Conservation (phyloP, 176 grass and related monocot species). For the Avena eriantha region DNA sequence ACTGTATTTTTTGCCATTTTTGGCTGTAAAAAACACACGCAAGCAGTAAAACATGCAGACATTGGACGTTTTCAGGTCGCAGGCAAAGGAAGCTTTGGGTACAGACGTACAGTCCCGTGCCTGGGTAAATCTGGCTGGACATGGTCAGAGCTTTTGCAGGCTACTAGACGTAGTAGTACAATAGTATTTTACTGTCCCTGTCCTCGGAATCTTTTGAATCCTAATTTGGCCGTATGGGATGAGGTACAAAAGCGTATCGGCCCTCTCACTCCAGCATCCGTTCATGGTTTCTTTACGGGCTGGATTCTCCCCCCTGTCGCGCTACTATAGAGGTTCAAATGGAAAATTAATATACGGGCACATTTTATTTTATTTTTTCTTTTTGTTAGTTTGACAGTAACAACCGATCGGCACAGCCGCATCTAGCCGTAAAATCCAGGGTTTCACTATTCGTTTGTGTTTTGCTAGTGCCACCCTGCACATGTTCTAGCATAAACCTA, state of each 20-base stretch:
- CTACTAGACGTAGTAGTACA: neutral
- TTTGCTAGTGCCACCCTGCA: no score
- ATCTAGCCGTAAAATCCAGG: no score
- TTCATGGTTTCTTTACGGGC: neutral
- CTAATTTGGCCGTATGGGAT: slow-evolving; percentile 43
- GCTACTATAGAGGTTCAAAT: neutral
- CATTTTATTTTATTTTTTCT: no score
- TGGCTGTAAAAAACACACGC: no score
- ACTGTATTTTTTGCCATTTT: no score
- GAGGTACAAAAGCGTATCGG: neutral
- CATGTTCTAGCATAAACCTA: no score
- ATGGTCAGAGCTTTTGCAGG: slow-evolving; percentile 31
- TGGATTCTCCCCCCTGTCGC: neutral
- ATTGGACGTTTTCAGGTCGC: no score
- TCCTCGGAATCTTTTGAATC: slow-evolving; percentile 41
- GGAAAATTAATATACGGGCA: no score
- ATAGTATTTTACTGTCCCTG: neutral
- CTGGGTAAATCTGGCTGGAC: slow-evolving; percentile 17
- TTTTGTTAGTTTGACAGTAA: no score
- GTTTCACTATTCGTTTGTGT: no score
- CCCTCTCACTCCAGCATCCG: neutral
- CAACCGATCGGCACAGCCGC: no score
- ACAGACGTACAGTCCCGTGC: neutral
- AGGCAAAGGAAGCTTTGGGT: slow-evolving; percentile 17
- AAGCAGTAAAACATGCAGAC: no score